Percentiles rank a stretch among this genome's conserved stretches.
These are phyloP conservation scores for Gossypium ekmanianum DNA, from an alignment of 345 rosid genomes.

Conservation along the genomic window DNA sequence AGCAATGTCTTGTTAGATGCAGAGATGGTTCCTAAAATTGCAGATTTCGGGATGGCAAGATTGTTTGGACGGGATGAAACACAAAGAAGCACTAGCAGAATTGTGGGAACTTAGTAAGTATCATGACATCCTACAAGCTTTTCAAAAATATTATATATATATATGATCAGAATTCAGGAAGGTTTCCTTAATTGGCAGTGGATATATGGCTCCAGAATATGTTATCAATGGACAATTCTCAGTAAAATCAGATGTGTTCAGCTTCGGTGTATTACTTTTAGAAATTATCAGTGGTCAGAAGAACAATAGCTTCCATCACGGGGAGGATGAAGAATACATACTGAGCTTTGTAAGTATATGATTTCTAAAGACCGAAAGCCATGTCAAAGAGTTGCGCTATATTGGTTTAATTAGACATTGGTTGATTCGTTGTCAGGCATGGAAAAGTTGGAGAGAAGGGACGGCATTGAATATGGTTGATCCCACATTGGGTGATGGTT, in stretches of 20 bases:
- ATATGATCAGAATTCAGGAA: neutral
- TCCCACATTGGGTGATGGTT: slow-evolving; percentile 25
- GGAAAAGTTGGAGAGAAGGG: slow-evolving; percentile 54
- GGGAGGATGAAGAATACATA: slow-evolving; percentile 31
- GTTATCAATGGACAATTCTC: slow-evolving; percentile 47
- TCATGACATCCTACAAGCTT: neutral
- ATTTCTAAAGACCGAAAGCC: neutral
- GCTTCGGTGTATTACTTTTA: slow-evolving; percentile 42
- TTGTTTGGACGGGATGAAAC: slow-evolving; percentile 29
- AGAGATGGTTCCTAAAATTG: slow-evolving; percentile 41
- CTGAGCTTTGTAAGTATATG: slow-evolving; percentile 35
- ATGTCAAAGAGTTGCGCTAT: neutral
- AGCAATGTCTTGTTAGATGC: slow-evolving; percentile 43
- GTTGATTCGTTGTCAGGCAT: slow-evolving; percentile 28
- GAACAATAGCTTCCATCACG: slow-evolving; percentile 19
- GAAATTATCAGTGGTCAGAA: slow-evolving; percentile 42
- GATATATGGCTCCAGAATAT: slow-evolving; percentile 64
- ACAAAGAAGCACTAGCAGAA: slow-evolving; percentile 27
- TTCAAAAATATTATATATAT: neutral
- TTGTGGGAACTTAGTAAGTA: slow-evolving; percentile 46
- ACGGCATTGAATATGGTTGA: slow-evolving; percentile 29
- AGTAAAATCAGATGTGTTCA: slow-evolving; percentile 42
- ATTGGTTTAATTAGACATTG: neutral
- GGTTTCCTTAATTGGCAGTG: slow-evolving; percentile 22
- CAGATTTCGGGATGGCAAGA: slow-evolving; percentile 54